Base-by-base conservation (phyloP, 2,329 filamentous ascomycete genomes). In the Fusarium sp. region DNA sequence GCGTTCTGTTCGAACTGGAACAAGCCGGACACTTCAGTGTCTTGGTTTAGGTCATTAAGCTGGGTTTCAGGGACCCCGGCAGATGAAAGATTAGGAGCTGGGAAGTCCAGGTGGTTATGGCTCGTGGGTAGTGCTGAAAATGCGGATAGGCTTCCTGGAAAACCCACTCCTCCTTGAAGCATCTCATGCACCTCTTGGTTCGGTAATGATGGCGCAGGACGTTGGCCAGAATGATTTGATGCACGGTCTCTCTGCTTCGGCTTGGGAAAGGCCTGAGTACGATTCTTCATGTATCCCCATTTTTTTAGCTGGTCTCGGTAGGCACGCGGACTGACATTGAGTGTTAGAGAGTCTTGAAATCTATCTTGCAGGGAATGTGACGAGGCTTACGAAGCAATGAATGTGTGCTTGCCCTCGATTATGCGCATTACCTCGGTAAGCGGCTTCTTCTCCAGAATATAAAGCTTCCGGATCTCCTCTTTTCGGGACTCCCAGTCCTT, bases 381-480 rank as follows among this genome's bases (percentile, higher is more conserved):
- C n/a, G n/a, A 24, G 24, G 24, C 65, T 31, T 33, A 68, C 65
- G 60, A 64, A 27, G 65, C 65, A 41, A 68, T 50, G 16, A 68
- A 68, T n/a, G 27, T 24, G 5, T 65, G 14, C 54, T 16, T 64
- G 60, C n/a, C n/a, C n/a, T n/a, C n/a, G n/a, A n/a, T n/a, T n/a
- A n/a, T n/a, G n/a, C n/a, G n/a, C n/a, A n/a, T n/a, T n/a, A n/a
- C n/a, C n/a, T n/a, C n/a, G n/a, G n/a, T n/a, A n/a, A n/a, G n/a
- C n/a, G n/a, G n/a, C n/a, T n/a, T n/a, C n/a, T n/a, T n/a, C n/a
- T n/a, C n/a, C n/a, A n/a, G n/a, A n/a, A n/a, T n/a, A n/a, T n/a
- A n/a, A n/a, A n/a, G n/a, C n/a, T n/a, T n/a, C n/a, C n/a, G n/a
- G n/a, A n/a, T n/a, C n/a, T n/a, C n/a, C n/a, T n/a, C n/a, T n/a